A percentile compares a stretch with the other conserved stretches of the same genome.
phyloP scores from a whole-genome alignment of 495 filamentous ascomycete genomes.

The Hyaloscypha finlandica region DNA sequence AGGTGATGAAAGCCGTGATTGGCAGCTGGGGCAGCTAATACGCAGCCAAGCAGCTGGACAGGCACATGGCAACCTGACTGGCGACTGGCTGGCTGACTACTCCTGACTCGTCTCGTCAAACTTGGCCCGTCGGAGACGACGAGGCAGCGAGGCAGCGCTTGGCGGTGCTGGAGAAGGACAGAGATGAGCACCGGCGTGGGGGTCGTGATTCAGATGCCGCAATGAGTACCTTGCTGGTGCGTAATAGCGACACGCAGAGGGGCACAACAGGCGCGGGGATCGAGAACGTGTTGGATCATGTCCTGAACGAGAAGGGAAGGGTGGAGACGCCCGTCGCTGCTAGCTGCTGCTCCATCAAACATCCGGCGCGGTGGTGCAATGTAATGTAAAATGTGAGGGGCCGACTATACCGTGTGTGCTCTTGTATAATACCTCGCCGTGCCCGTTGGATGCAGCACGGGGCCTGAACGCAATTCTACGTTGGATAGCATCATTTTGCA shows the following conservation, averaged over 20 bases:
- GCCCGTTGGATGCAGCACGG: background rate
- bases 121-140: background rate
- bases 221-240: background rate
- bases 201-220: background rate
- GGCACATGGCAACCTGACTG: background rate
- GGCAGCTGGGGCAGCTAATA: too few species aligned
- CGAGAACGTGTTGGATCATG: slow-evolving; percentile 6
- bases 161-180: background rate
- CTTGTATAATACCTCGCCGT: background rate
- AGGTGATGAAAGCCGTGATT: background rate
- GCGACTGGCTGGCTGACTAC: background rate
- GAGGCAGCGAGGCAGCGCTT: background rate
- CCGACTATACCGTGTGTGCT: background rate
- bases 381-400: background rate
- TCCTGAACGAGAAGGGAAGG: background rate
- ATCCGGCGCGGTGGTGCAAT: slow-evolving; percentile 7
- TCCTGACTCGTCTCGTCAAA: background rate
- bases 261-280: background rate
- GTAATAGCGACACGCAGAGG: slow-evolving; percentile 1
- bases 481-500: background rate
- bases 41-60: background rate
- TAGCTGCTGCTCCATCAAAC: background rate
- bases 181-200: background rate
- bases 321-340: slow-evolving; percentile 1
- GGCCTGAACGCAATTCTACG: background rate